Percentiles rank a stretch among this genome's conserved stretches.
These are phyloP conservation scores for Aaosphaeria arxii DNA, from an alignment of 2,329 filamentous ascomycete genomes.

Conservation along the genomic window DNA sequence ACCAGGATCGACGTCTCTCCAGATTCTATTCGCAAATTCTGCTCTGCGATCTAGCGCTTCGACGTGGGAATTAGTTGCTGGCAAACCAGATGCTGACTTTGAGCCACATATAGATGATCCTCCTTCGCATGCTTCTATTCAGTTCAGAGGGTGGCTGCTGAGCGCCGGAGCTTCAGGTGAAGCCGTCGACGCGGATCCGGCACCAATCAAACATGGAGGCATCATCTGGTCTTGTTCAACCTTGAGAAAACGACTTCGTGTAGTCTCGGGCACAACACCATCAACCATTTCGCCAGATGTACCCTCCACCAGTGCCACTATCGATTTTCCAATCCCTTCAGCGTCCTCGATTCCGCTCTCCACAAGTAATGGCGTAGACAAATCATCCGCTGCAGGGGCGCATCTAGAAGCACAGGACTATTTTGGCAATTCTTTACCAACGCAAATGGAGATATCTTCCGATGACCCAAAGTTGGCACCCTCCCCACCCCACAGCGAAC, in stretches of 20 bases:
- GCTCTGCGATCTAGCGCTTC: constrained; percentile 59
- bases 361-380: constrained; percentile 9
- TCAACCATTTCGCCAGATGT: constrained; percentile 10
- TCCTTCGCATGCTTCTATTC: constrained; percentile 23
- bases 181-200: constrained; percentile 50
- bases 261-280: constrained; percentile 56
- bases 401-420: constrained; percentile 39
- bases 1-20: constrained; percentile 48
- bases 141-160: constrained; percentile 70
- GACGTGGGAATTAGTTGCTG: constrained; percentile 56
- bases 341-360: constrained; percentile 14
- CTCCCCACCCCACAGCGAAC: constrained; percentile 5
- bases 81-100: constrained; percentile 28
- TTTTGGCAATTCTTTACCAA: constrained; percentile 34
- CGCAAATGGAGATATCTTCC: constrained; percentile 4
- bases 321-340: constrained; percentile 22
- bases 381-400: constrained; percentile 8
- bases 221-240: constrained; percentile 70
- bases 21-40: constrained; percentile 66
- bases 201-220: constrained; percentile 57
- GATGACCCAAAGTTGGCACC: constrained; percentile 11
- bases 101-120: constrained; percentile 35
- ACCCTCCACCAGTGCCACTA: constrained; percentile 35
- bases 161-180: constrained; percentile 54
- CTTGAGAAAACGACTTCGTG: constrained; percentile 64